Base-by-base conservation (phyloP, 2,329 filamentous ascomycete genomes). In the Hypoxylon sp. region DNA sequence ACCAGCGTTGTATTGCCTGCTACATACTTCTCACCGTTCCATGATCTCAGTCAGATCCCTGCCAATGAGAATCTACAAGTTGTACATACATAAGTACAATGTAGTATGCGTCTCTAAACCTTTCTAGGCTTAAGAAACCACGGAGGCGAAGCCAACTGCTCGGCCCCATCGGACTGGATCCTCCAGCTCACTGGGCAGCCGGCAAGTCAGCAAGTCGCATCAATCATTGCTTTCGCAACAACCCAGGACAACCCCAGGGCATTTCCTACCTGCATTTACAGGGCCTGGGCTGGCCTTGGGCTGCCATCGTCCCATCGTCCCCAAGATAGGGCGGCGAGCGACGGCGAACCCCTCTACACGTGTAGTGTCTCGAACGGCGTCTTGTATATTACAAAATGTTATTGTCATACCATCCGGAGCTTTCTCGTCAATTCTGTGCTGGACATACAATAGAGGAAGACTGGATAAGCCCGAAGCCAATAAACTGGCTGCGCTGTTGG, bases 91-190 rank as follows among this genome's bases (percentile, higher is more conserved):
- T 51, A 66, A 46, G 29, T 31, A 31, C 6, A 31, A 31, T 31
- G 47, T 63, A 46, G 57, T 29, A 58, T 58, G 55, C 61, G 26
- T 57, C 55, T 65, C 70, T 70, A 74, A 69, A 67, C 73, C 66
- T 59, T 71, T 74, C 66, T 72, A 19, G 69, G 71, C 55, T 66
- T 73, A 74, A 74, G 72, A 46, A 64, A 65, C 53, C 46, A 58
- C 64, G 64, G 73, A 69, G 73, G 73, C 74, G 74, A 72, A 75
- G 74, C 73, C 71, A 68, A 70, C 55, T 71, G 63, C 72, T 72
- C 72, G 73, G 72, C 73, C 73, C 71, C 70, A 70, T 75, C 73
- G 69, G 72, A 71, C 72, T 71, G 68, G 70, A 72, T 75, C 74
- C 71, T 73, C 65, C 66, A 63, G 63, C 63, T 67, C 61, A 59